Base-by-base conservation (phyloP, 2,329 filamentous ascomycete species). In the Fusarium haematococcum region DNA sequence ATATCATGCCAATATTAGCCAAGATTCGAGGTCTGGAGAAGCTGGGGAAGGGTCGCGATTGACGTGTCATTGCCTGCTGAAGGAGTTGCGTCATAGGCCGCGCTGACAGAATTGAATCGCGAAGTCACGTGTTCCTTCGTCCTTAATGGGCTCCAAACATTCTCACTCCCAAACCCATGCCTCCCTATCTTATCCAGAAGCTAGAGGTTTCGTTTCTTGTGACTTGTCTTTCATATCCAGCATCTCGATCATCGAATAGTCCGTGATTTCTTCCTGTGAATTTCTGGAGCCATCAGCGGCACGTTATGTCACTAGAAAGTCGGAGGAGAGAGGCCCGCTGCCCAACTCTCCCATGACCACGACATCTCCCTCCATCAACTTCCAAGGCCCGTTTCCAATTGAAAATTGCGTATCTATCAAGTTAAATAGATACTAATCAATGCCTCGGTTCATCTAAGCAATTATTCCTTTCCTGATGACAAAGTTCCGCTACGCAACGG, bases 1-100 rank as follows among this genome's bases (percentile, higher is more conserved):
- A 32, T 43, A 6, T n/a, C 73, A 75, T 76, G 8, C 43, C 63
- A 23, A 23, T 8, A 35, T 45, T 48, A 14, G 4, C 48, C 35
- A 54, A 16, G 32, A 50, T 30, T 43, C n/a, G 10, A 16, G 23
- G 60, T 65, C 20, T 16, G 41, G 27, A 56, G 62, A 39, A 63
- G 48, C 63, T 66, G 65, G 65, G 41, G 43, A 66, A 48, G 43
- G 59, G 54, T 61, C 64, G 59, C 62, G 69, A 70, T 67, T 70
- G 73, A 65, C 56, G 56, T 63, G 63, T 70, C 63, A 70, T 56
- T 70, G 66, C 63, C 56, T 70, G 23, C n/a, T 65, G 54, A 59
- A 30, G 45, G n/a, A n/a, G 71, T 74, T 79, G 77, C 78, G 78
- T 79, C 78, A 79, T 79, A 62, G 62, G 11, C n/a, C 61, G 66